Evolutionary conservation across 768 basidiomycete genomes (phyloP), one percentile per base, ranked within the genome.

Genomic region (Rubroboletus pulcherrimus): DNA sequence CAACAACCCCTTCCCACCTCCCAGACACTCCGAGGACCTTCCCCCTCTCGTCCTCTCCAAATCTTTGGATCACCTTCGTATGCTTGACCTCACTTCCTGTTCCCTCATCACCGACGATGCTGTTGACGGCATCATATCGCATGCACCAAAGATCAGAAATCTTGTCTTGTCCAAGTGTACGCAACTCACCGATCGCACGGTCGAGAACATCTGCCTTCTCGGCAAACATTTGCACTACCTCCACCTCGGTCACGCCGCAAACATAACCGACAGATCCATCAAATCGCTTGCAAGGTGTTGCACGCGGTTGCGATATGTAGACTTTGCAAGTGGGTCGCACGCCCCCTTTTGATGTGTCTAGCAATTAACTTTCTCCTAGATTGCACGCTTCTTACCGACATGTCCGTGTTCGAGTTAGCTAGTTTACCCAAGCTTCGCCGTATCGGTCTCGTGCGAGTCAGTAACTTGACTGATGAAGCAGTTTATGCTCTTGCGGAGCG

Each of bases 161-260:
- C 76, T 97, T 38, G 90, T 93, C 42, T 73, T 97, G 44, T 91
- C 93, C 42, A 96, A 95, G 70, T 97, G 94, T 67, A 68, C 72
- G 10, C 70, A 81, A 42, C 75, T 97, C 64, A 92, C 93, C 7
- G 92, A 96, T 73, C 81, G 80, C 54, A 81, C 89, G 2, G 83
- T 98, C 37, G 86, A 89, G 62, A 87, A 82, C 55, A 90, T 98
- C 34, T 91, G 91, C 70, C 79, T 78, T 66, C 79, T 99, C 17
- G 95, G 95, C n/a, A 88, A 89, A 68, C 84, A 94, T 68, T 70
- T 99, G 34, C 97, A 98, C 69, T 93, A 96, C 68, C 81, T 99
- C 34, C 97, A 99, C 70, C 80, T 98, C 39, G 97, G 94, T 7
- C 96, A 99, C 75, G 90, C 92, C 7, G 77, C 77, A 61, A 86